Conservation (phyloP, 441 rosid genomes). For the Iberis amara region DNA sequence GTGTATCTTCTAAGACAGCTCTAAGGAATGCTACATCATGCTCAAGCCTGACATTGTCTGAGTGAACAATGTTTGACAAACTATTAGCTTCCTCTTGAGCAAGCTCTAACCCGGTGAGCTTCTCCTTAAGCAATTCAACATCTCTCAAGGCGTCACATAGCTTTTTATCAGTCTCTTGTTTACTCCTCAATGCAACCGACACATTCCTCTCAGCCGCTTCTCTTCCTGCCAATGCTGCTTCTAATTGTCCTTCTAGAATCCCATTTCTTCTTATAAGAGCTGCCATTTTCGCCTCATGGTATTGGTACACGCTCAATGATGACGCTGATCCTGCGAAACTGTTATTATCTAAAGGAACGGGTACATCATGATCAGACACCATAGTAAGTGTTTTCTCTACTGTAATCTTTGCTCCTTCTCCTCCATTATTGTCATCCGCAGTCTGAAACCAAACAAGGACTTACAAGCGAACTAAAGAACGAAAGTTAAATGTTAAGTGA, state of each 20-base stretch:
- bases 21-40: conserved; percentile 94
- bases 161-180: conserved; percentile 80
- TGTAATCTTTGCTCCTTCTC: conserved; percentile 45
- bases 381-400: conserved; percentile 41
- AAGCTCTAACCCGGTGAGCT: conserved; percentile 63
- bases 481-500: not conserved
- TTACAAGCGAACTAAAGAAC: not conserved
- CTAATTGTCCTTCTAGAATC: conserved; percentile 69
- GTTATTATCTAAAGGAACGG: too few relatives aligned
- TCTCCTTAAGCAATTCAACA: conserved; percentile 82
- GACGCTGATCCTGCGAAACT: conserved; percentile 37
- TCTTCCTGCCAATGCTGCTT: conserved; percentile 57
- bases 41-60: conserved; percentile 93
- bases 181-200: conserved; percentile 60
- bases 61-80: conserved; percentile 81
- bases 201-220: conserved; percentile 73
- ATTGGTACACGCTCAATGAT: conserved; percentile 57
- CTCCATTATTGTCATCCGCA: conserved; percentile 37
- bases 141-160: conserved; percentile 58
- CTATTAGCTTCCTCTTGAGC: conserved; percentile 89
- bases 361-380: conserved; percentile 42
- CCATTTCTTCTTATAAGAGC: conserved; percentile 67
- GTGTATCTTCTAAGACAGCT: conserved; percentile 92
- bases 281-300: conserved; percentile 68
- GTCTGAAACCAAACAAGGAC: conserved; percentile 41